Evolutionary conservation across 106 monocot genomes (phyloP).

Genomic region (Apostasia ramifera): DNA sequence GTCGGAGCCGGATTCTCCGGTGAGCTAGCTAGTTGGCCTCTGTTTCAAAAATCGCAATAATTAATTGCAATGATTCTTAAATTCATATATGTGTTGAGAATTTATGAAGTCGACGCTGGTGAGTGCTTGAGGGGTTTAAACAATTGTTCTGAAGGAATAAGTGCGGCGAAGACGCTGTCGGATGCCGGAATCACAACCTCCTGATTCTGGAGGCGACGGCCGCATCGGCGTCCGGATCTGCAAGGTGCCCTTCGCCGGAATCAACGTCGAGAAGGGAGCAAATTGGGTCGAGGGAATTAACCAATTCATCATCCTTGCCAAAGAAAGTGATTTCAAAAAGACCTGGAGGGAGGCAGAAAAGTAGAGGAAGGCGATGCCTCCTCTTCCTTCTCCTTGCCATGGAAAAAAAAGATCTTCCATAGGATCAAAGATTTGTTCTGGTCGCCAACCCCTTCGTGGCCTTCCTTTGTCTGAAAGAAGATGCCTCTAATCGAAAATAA

Average conservation of each 20-base stretch:
- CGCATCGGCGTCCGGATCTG: slow-evolving; percentile 71
- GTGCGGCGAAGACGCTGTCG: slow-evolving; percentile 53
- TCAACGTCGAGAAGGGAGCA: slow-evolving; percentile 70
- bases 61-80: too few species aligned
- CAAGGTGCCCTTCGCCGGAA: slow-evolving; percentile 47
- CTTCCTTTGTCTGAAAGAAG: too few species aligned
- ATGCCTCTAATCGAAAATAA: too few species aligned
- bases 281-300: slow-evolving; percentile 87
- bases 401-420: too few species aligned
- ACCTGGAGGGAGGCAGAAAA: too few species aligned
- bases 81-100: not conserved
- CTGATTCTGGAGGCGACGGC: slow-evolving; percentile 70
- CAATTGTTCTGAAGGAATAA: slow-evolving; percentile 8
- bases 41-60: not conserved
- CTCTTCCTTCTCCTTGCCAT: too few species aligned
- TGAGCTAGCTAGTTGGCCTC: not conserved
- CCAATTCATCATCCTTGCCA: too few species aligned
- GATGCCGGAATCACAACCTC: slow-evolving; percentile 56
- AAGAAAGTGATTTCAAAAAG: too few species aligned
- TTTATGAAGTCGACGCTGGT: not conserved
- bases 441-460: too few species aligned
- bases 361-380: too few species aligned
- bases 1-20: slow-evolving; percentile 19
- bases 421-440: too few species aligned
- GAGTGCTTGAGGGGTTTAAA: not conserved